Conservation (phyloP, 2,329 filamentous ascomycete species). For the Endoconidiophora polonica region DNA sequence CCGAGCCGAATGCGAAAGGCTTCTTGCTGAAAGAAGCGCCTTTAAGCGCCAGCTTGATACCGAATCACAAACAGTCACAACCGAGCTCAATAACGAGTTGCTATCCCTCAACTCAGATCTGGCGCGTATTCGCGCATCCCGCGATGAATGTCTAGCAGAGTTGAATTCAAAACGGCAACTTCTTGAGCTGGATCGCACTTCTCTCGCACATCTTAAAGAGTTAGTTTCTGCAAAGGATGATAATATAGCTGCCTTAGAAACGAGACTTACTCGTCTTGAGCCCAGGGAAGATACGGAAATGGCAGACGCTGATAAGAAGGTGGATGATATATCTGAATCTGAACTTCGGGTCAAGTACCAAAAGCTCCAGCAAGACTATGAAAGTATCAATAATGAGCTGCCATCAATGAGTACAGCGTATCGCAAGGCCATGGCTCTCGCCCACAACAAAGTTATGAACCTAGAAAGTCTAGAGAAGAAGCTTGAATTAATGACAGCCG, state of each 20-base stretch:
- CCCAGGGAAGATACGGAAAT: conserved; percentile 30
- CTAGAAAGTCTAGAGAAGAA: conserved; percentile 62
- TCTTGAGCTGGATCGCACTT: conserved; percentile 57
- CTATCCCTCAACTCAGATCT: conserved; percentile 70
- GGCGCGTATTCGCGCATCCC: conserved; percentile 62
- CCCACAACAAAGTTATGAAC: conserved; percentile 74
- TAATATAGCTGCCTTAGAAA: conserved; percentile 66
- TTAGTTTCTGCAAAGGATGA: conserved; percentile 63
- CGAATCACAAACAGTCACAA: conserved; percentile 55
- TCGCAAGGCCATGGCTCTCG: conserved; percentile 71
- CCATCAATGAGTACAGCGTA: conserved; percentile 81
- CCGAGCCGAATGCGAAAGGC: conserved; percentile 67
- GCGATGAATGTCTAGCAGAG: conserved; percentile 77
- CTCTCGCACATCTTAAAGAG: conserved; percentile 61
- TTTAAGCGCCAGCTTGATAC: conserved; percentile 69
- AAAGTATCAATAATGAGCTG: conserved; percentile 72
- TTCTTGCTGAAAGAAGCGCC: conserved; percentile 68
- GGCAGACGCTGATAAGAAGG: conserved; percentile 22
- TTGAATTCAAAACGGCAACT: conserved; percentile 61
- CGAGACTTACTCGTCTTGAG: conserved; percentile 58
- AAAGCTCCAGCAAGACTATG: conserved; percentile 63
- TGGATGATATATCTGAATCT: conserved; percentile 47
- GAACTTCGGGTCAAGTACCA: conserved; percentile 58
- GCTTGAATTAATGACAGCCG: conserved; percentile 53
- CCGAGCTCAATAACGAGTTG: conserved; percentile 69